phyloP scores from a whole-genome alignment of 202 grass and related monocot species.

The Elaeis oleifera region DNA sequence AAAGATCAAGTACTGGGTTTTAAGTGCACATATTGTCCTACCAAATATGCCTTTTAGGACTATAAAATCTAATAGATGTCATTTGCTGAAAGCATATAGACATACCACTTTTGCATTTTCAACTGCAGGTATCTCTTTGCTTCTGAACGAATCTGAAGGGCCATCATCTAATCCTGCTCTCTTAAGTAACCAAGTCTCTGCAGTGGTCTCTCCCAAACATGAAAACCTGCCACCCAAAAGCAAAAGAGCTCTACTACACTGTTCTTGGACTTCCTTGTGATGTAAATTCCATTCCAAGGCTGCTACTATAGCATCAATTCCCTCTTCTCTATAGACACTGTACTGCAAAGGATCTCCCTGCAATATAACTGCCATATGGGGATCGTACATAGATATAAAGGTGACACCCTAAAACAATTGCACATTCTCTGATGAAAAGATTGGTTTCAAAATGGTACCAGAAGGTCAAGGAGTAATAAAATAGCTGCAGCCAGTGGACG shows the following conservation, averaged over 20 bases:
- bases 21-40: too few species aligned
- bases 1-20: too few species aligned
- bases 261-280: conserved; percentile 62
- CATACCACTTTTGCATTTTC: conserved; percentile 52
- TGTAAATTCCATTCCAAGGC: conserved; percentile 56
- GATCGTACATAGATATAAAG: conserved; percentile 24
- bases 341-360: conserved; percentile 93
- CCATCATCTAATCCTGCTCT: conserved; percentile 78
- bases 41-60: not conserved
- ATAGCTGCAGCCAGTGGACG: conserved; percentile 72
- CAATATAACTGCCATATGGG: conserved; percentile 36
- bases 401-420: not conserved
- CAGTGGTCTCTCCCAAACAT: conserved; percentile 49
- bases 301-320: conserved; percentile 54
- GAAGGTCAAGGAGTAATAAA: conserved; percentile 80
- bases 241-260: conserved; percentile 67
- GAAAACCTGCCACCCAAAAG: conserved; percentile 83
- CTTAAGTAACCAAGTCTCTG: conserved; percentile 79
- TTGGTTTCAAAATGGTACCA: conserved; percentile 43
- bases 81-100: conserved; percentile 6
- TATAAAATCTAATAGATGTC: not conserved
- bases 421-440: conserved; percentile 9
- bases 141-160: conserved; percentile 71
- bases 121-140: conserved; percentile 58
- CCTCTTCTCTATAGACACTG: conserved; percentile 85